Percentiles rank a stretch among this genome's conserved stretches.
These are phyloP conservation scores for Stachybotrys chartarum DNA, from an alignment of 2,329 filamentous ascomycete species.

Conservation along the genomic window DNA sequence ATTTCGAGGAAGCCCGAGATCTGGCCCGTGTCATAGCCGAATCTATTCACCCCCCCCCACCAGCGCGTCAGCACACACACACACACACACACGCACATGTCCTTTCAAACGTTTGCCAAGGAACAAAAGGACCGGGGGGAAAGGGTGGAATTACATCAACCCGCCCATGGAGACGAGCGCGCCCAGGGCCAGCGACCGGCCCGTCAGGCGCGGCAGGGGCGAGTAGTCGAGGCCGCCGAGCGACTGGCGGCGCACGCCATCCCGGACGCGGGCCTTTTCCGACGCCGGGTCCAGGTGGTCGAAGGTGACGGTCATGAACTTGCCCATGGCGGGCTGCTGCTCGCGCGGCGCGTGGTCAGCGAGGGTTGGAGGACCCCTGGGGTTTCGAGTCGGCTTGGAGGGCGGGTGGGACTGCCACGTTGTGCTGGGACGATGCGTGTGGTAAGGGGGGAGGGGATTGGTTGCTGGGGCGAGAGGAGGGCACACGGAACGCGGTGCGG, in stretches of 20 bases:
- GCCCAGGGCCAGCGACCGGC: constrained; percentile 28
- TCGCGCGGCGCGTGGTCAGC: too few relatives aligned
- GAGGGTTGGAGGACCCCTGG: too few relatives aligned
- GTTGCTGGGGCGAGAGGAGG: too few relatives aligned
- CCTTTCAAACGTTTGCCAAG: too few relatives aligned
- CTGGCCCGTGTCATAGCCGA: constrained; percentile 45
- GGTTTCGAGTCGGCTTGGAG: too few relatives aligned
- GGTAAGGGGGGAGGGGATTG: too few relatives aligned
- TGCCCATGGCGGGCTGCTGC: neutral
- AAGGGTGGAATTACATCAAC: constrained; percentile 25
- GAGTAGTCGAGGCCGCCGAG: constrained; percentile 36
- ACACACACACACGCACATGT: too few relatives aligned
- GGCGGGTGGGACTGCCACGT: too few relatives aligned
- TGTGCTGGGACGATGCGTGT: too few relatives aligned
- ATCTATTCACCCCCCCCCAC: too few relatives aligned
- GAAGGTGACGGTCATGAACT: constrained; percentile 25
- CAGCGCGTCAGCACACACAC: constrained; percentile 1
- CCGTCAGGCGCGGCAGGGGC: constrained; percentile 31
- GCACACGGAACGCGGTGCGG: too few relatives aligned
- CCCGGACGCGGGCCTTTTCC: constrained; percentile 21
- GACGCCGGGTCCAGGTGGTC: constrained; percentile 34
- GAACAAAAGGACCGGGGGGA: too few relatives aligned
- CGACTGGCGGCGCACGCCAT: constrained; percentile 19
- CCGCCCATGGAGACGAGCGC: constrained; percentile 37
- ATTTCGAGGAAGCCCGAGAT: constrained; percentile 52